These are phyloP conservation scores for Boletus smithii DNA, from an alignment of 1,284 basidiomycete species.

Conservation along the genomic window DNA sequence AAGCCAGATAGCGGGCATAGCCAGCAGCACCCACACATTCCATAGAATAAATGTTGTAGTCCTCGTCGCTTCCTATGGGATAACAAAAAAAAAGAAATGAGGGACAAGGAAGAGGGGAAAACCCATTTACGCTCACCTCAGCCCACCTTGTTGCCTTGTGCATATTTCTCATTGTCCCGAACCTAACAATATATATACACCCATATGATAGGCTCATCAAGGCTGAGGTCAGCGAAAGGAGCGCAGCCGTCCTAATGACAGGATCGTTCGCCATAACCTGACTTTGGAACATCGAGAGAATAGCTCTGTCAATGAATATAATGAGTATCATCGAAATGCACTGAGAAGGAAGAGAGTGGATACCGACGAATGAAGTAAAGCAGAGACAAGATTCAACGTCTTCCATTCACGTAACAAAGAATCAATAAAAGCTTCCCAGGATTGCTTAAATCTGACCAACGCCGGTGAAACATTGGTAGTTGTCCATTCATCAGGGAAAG, in stretches of 20 bases:
- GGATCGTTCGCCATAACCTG: constrained; percentile 58
- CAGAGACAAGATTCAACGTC: constrained; percentile 72
- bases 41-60: constrained; percentile 64
- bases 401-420: constrained; percentile 72
- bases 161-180: constrained; percentile 78
- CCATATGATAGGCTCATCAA: constrained; percentile 74
- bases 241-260: constrained; percentile 60
- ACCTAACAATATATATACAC: constrained; percentile 72
- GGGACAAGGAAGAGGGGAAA: background rate
- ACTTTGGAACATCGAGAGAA: constrained; percentile 72
- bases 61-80: constrained; percentile 60
- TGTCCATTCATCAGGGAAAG: constrained; percentile 65
- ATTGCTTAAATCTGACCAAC: constrained; percentile 60
- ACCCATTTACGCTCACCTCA: constrained; percentile 45
- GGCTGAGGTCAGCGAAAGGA: constrained; percentile 65
- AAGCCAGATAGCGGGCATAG: constrained; percentile 72
- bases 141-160: constrained; percentile 72
- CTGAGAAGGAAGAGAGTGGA: background rate
- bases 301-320: constrained; percentile 46
- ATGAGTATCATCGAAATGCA: background rate
- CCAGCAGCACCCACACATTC: constrained; percentile 78
- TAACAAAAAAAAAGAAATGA: background rate
- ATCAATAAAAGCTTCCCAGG: constrained; percentile 72
- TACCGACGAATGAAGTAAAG: constrained; percentile 63
- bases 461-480: constrained; percentile 55